Conservation (phyloP, 257 asterid genomes). For the Ligustrum vulgare region DNA sequence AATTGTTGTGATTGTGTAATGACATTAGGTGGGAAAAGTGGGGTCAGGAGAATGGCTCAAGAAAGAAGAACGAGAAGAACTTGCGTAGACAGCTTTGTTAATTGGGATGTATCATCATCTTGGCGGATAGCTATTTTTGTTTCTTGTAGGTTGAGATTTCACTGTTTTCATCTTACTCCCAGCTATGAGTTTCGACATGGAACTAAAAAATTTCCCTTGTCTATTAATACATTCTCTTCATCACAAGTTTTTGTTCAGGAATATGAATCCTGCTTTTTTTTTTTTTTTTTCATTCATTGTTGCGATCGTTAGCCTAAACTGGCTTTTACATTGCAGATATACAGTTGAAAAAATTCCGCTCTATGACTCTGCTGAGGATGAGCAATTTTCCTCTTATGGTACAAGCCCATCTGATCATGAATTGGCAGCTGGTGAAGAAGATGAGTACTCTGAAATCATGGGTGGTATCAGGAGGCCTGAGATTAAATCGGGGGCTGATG, state of each 20-base stretch:
- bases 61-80: background rate
- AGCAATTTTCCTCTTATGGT: slow-evolving; percentile 44
- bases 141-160: background rate
- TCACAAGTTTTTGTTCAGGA: background rate
- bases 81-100: background rate
- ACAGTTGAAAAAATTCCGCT: slow-evolving; percentile 82
- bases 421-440: slow-evolving; percentile 22
- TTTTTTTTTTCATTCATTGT: slow-evolving; percentile 1
- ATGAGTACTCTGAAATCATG: slow-evolving; percentile 28
- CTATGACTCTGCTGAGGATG: slow-evolving; percentile 97
- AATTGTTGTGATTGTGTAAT: background rate
- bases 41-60: background rate
- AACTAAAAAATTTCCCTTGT: slow-evolving; percentile 1
- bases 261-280: slow-evolving; percentile 8
- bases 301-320: slow-evolving; percentile 14
- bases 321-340: slow-evolving; percentile 55
- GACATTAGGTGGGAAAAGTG: background rate
- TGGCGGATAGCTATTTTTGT: background rate
- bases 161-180: background rate
- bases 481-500: slow-evolving; percentile 29
- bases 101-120: background rate
- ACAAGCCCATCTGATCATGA: slow-evolving; percentile 35
- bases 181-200: background rate
- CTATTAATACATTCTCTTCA: background rate
- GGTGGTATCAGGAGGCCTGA: slow-evolving; percentile 34